Evolutionary conservation across 306 rosid genomes (phyloP), one percentile per base, ranked within the genome.

Genomic region (Pyrus pyrifolia): DNA sequence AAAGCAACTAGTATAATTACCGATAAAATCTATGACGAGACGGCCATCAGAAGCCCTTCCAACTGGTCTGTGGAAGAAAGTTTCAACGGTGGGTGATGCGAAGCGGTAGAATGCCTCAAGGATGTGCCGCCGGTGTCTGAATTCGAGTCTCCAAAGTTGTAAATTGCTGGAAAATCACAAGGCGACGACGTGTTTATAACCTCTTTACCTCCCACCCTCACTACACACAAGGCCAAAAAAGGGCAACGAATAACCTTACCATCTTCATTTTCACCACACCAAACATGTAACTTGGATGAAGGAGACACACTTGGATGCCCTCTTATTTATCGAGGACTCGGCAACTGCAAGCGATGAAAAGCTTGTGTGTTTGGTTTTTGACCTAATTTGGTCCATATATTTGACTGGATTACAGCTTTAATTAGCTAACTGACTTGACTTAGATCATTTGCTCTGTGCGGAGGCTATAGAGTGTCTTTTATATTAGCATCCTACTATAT

Each of bases 31-130:
- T 27, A 89, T 83, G 38, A 91, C 83, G 1, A 91, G 89, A 38
- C 97, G 91, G 4, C 97, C 97, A 77, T 88, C 95, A 40, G 86
- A n/a, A n/a, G n/a, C n/a, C n/a, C n/a, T n/a, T n/a, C n/a, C n/a
- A n/a, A n/a, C n/a, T n/a, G n/a, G n/a, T n/a, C n/a, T n/a, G n/a
- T n/a, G n/a, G n/a, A n/a, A n/a, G n/a, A 82, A 89, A 4, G 95
- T 91, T 45, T 89, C 73, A 8, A 95, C 97, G 53, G 61, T 78
- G 0, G 93, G 94, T 27, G 83, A 69, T 52, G 53, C 78, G 29
- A 78, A 68, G 2, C 83, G 88, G 74, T 65, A 87, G 72, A 90
- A 87, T 59, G 93, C 89, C 9, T 93, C 88, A n/a, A n/a, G 4
- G 93, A 81, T 78, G 76, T 83, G 67, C 83, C 86, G 1, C 93